These are phyloP conservation scores for Alternaria triticimaculans DNA, from an alignment of 2,329 filamentous ascomycete species.

Conservation along the genomic window DNA sequence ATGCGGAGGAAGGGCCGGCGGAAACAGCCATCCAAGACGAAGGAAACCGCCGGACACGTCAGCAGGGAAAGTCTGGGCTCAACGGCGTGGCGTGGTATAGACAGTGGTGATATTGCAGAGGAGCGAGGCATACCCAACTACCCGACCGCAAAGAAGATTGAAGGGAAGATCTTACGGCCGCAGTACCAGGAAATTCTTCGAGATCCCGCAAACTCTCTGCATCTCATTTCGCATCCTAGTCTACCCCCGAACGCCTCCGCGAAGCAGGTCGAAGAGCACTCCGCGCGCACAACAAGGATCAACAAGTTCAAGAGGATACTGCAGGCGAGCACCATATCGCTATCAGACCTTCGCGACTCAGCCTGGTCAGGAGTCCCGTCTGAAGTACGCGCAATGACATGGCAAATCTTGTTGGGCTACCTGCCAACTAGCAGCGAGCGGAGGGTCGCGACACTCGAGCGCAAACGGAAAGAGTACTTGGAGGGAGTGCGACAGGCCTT, in stretches of 20 bases:
- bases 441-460: conserved; percentile 84
- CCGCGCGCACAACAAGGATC: conserved; percentile 87
- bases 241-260: conserved; percentile 74
- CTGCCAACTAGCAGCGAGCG: conserved; percentile 96
- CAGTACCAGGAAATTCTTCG: conserved; percentile 95
- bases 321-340: conserved; percentile 86
- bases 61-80: conserved; percentile 30
- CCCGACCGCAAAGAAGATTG: conserved; percentile 84
- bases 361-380: conserved; percentile 95
- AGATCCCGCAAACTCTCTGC: conserved; percentile 89
- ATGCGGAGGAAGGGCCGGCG: conserved; percentile 76
- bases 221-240: conserved; percentile 88
- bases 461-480: conserved; percentile 95
- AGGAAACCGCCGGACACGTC: conserved; percentile 51
- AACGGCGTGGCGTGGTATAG: conserved; percentile 64
- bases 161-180: conserved; percentile 93
- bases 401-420: conserved; percentile 94
- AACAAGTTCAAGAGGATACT: conserved; percentile 98
- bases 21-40: conserved; percentile 52
- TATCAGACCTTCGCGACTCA: conserved; percentile 80
- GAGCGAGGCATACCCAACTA: conserved; percentile 84
- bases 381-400: conserved; percentile 98
- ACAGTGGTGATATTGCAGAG: conserved; percentile 93
- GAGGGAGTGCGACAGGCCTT: conserved; percentile 81
- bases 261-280: conserved; percentile 86